Evolutionary conservation across 768 basidiomycete species (phyloP).

Genomic region (Hericium erinaceus): DNA sequence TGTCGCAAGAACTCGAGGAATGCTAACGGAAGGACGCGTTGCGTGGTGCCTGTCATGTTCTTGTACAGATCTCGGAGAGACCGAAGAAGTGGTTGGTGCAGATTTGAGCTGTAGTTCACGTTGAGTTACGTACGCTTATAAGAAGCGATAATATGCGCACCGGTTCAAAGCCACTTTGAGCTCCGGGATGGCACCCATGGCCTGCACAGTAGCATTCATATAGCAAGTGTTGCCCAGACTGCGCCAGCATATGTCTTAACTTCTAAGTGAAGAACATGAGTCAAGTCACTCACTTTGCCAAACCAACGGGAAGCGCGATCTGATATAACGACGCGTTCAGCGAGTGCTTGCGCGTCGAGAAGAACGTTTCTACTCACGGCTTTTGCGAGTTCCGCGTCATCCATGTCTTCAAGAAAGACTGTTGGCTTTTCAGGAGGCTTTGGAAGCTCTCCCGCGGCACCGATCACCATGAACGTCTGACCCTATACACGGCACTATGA

Average conservation of each 20-base stretch:
- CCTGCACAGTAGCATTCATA: slow-evolving; percentile 93
- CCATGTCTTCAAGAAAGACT: slow-evolving; percentile 91
- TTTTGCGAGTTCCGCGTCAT: slow-evolving; percentile 69
- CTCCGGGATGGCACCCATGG: slow-evolving; percentile 88
- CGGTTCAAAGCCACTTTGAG: slow-evolving; percentile 61
- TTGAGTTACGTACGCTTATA: neutral
- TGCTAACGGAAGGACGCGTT: slow-evolving; percentile 56
- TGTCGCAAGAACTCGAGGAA: slow-evolving; percentile 69
- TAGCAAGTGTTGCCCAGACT: slow-evolving; percentile 91
- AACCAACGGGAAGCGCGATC: slow-evolving; percentile 75
- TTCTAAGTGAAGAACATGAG: neutral
- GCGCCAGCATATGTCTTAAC: neutral
- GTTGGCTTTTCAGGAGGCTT: slow-evolving; percentile 73
- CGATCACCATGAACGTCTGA: slow-evolving; percentile 89
- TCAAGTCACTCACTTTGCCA: slow-evolving; percentile 46
- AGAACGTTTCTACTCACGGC: slow-evolving; percentile 41
- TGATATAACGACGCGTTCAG: neutral
- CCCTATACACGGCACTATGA: slow-evolving; percentile 37
- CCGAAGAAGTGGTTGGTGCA: slow-evolving; percentile 26
- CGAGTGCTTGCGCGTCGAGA: neutral
- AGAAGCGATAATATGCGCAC: slow-evolving; percentile 29
- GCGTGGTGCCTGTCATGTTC: slow-evolving; percentile 67
- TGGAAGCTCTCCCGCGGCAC: slow-evolving; percentile 86
- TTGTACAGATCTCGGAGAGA: slow-evolving; percentile 60
- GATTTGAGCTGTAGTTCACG: neutral